These are phyloP conservation scores for Fusarium sp. DNA, from an alignment of 2,329 filamentous ascomycete genomes.

Conservation along the genomic window DNA sequence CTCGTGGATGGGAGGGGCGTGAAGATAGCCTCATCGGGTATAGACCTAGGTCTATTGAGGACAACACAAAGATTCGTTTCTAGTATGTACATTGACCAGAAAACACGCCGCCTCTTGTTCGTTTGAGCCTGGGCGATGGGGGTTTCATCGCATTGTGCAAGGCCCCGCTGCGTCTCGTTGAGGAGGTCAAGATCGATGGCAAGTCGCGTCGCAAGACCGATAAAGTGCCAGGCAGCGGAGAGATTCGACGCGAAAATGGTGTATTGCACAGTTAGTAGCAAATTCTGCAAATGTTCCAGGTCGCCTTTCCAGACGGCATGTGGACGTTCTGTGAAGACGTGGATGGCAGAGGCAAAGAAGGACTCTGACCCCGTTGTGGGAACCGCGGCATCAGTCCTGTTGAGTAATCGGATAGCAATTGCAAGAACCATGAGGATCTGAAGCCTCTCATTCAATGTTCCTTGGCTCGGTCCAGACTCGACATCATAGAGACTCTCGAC, in stretches of 20 bases:
- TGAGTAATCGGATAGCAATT: conserved; percentile 25
- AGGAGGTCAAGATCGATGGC: conserved; percentile 27
- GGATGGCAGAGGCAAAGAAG: conserved; percentile 18
- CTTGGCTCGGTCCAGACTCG: background rate
- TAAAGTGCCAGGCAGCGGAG: conserved; percentile 31
- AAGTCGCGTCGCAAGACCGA: conserved; percentile 28
- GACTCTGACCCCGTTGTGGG: conserved; percentile 26
- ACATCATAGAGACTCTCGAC: conserved; percentile 13
- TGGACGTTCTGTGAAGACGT: conserved; percentile 3
- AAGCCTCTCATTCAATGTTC: background rate
- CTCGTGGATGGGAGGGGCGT: conserved; percentile 10
- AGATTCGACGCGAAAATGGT: conserved; percentile 28
- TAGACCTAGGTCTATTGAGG: conserved; percentile 21
- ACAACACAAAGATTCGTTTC: conserved; percentile 33
- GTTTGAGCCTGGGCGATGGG: background rate
- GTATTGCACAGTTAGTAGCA: conserved; percentile 31
- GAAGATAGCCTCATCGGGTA: conserved; percentile 34
- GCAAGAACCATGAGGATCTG: conserved; percentile 25
- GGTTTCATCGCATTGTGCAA: background rate
- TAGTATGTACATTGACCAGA: conserved; percentile 33
- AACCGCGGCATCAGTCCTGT: conserved; percentile 23
- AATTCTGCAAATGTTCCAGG: conserved; percentile 20
- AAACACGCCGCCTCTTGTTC: conserved; percentile 12
- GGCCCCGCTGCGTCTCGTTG: background rate
- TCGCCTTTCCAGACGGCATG: conserved; percentile 22